Base-by-base conservation (phyloP, 441 rosid species). In the Adansonia madagascariensis region DNA sequence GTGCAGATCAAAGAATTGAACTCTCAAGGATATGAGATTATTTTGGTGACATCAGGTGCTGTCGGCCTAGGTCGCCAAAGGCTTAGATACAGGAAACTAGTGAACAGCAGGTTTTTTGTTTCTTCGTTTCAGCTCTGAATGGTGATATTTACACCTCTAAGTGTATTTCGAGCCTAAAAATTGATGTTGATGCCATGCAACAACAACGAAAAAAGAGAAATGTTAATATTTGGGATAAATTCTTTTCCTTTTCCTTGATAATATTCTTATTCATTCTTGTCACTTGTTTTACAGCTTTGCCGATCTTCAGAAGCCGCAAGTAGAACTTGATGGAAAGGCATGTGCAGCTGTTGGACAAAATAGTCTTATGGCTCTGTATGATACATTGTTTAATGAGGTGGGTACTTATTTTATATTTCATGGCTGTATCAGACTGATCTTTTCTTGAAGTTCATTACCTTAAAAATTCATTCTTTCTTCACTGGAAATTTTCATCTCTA, bases 291-390 rank as follows among this genome's bases (percentile, higher is more conserved):
- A 60, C 86, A 94, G 99, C 83, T 91, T 97, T 68, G 94, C 98
- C 74, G 98, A 97, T 82, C 97, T 97, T 15, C 99, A 97, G 80
- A 94, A 93, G 77, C 98, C 98, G 55, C 99, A 91, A 79, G 78
- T 76, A 74, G 98, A 97, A 61, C 90, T 93, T 75, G 94, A 92
- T 82, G 99, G 99, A 76, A 97, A 97, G 88, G 99, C 97, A 17
- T 97, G 98, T 84, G 99, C 99, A n/a, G 99, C 92, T 82, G 99
- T 97, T 80, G 99, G 98, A 76, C 99, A 97, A 82, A 97, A 90
- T 72, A 87, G 97, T 79, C 92, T 97, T 70, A 94, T 97, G 99
- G 97, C 98, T 81, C 84, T 94, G 68, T 97, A 91, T 78, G 99
- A 97, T 85, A 71, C 94, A 14, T 78, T 97, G 86, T 97, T 97